Percentiles rank a stretch among this genome's conserved stretches.
phyloP scores from a whole-genome alignment of 352 stramenopile species.

The Phytophthora quininea region DNA sequence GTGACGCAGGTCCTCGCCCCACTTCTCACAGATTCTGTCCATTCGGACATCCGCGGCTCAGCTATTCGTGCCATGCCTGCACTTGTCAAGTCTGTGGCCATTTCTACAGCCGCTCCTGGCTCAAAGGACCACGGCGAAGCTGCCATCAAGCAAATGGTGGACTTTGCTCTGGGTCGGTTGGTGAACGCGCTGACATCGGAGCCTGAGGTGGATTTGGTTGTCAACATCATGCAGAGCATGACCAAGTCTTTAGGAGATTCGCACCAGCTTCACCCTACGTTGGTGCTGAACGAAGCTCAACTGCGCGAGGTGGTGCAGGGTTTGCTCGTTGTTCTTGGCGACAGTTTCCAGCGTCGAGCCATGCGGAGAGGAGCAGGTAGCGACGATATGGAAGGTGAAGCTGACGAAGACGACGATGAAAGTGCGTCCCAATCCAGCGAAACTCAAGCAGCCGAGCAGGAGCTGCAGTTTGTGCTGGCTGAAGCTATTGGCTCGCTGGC shows the following conservation, averaged over 20 bases:
- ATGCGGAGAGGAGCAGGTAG: conserved; percentile 41
- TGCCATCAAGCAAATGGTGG: conserved; percentile 85
- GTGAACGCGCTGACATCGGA: conserved; percentile 82
- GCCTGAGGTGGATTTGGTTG: conserved; percentile 82
- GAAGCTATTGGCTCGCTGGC: conserved; percentile 79
- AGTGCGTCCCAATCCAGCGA: conserved; percentile 50
- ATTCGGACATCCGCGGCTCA: conserved; percentile 84
- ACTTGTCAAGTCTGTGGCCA: conserved; percentile 75
- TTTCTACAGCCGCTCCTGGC: conserved; percentile 43
- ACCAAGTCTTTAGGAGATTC: conserved; percentile 67
- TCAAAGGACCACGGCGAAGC: conserved; percentile 33
- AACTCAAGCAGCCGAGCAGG: conserved; percentile 54
- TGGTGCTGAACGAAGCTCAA: conserved; percentile 78
- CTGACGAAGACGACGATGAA: conserved; percentile 53
- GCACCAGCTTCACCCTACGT: conserved; percentile 39
- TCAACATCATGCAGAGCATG: conserved; percentile 90
- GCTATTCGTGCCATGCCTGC: conserved; percentile 82
- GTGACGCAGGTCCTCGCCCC: conserved; percentile 83
- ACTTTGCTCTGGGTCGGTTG: conserved; percentile 81
- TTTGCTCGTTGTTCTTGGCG: conserved; percentile 73
- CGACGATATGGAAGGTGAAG: conserved; percentile 38
- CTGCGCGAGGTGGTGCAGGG: conserved; percentile 74
- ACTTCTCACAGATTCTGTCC: conserved; percentile 83
- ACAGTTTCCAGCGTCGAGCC: conserved; percentile 83
- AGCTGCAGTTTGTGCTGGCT: conserved; percentile 83